A percentile compares a stretch with the other conserved stretches of the same genome.
phyloP scores from a whole-genome alignment of 1,284 basidiomycete genomes.

The Cutaneotrichosporon arboriforme region DNA sequence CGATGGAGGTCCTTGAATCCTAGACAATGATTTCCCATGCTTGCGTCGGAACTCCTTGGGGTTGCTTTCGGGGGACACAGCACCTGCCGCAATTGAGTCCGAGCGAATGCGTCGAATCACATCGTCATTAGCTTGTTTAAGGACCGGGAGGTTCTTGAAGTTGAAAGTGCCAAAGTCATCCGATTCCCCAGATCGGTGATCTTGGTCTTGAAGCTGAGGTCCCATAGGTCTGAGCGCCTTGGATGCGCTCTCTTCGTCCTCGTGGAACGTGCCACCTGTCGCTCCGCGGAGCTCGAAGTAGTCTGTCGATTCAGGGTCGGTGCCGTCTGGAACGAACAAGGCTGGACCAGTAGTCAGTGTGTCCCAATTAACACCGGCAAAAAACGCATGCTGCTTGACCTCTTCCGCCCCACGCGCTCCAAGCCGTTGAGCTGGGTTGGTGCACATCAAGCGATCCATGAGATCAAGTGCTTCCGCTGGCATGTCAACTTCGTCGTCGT shows the following conservation, averaged over 20 bases:
- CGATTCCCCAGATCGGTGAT: constrained; percentile 2
- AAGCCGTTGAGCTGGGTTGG: constrained; percentile 72
- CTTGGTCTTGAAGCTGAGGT: not conserved
- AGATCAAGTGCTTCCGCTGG: constrained; percentile 84
- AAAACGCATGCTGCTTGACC: constrained; percentile 88
- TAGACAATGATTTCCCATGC: not conserved
- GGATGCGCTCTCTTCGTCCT: constrained; percentile 23
- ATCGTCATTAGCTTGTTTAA: constrained; percentile 99
- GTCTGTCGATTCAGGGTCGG: constrained; percentile 95
- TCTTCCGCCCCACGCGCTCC: constrained; percentile 86
- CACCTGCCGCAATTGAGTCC: constrained; percentile 42
- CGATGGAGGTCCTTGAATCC: constrained; percentile 50
- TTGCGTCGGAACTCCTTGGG: constrained; percentile 10
- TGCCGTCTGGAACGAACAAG: constrained; percentile 90
- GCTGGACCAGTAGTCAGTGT: constrained; percentile 81
- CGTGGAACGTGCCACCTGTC: constrained; percentile 31
- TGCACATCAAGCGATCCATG: constrained; percentile 80
- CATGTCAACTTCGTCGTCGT: constrained; percentile 82
- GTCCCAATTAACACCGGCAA: constrained; percentile 87
- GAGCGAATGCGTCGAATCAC: constrained; percentile 80
- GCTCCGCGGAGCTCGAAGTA: constrained; percentile 94
- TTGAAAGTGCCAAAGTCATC: constrained; percentile 98
- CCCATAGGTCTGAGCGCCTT: constrained; percentile 49
- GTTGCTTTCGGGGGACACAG: constrained; percentile 3
- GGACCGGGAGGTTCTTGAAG: constrained; percentile 93